These are phyloP conservation scores for Colletotrichum lentis DNA, from an alignment of 2,329 filamentous ascomycete genomes.

Conservation along the genomic window DNA sequence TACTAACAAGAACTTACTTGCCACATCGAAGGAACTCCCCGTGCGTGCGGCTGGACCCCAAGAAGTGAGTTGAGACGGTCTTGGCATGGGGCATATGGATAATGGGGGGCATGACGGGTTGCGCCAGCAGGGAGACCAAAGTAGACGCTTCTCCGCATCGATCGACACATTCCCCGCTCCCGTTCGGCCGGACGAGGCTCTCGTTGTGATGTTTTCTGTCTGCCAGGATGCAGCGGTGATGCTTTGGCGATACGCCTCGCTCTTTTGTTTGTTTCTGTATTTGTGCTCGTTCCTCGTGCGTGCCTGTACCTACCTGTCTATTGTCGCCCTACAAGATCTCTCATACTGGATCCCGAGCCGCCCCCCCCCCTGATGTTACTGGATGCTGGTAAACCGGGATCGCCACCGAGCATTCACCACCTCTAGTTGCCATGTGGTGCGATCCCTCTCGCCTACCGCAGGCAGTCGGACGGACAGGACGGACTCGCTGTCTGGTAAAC, in stretches of 20 bases:
- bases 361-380: conserved; percentile 14
- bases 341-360: conserved; percentile 20
- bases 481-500: conserved; percentile 6
- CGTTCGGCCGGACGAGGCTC: conserved; percentile 26
- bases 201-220: background rate
- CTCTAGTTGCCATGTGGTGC: conserved; percentile 28
- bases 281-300: background rate
- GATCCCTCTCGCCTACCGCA: background rate
- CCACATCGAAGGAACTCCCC: conserved; percentile 18
- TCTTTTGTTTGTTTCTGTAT: background rate
- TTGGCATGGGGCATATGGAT: conserved; percentile 9
- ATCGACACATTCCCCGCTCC: conserved; percentile 35
- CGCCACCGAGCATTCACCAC: conserved; percentile 25
- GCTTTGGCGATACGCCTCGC: background rate
- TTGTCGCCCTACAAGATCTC: conserved; percentile 25
- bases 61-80: conserved; percentile 24
- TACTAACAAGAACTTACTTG: conserved; percentile 5
- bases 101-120: background rate
- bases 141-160: conserved; percentile 38
- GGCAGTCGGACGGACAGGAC: background rate
- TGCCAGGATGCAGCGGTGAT: background rate
- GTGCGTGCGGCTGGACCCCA: background rate
- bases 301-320: conserved; percentile 8
- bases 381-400: conserved; percentile 30
- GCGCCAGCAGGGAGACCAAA: conserved; percentile 29